Conservation (phyloP, 768 basidiomycete genomes). For the Sporobolomyces phaffii region DNA sequence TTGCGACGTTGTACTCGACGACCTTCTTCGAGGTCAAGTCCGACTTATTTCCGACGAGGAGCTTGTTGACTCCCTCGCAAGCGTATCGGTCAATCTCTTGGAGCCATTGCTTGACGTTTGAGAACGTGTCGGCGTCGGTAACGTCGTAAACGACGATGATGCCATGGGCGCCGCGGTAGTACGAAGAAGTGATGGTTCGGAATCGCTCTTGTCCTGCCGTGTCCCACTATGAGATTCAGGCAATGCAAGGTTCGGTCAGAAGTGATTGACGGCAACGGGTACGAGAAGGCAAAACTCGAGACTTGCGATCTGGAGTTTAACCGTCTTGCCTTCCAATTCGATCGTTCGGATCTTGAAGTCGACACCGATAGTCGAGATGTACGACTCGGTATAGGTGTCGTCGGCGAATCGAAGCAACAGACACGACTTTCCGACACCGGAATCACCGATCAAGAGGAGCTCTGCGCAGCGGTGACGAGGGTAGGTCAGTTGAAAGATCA, state of each 20-base stretch:
- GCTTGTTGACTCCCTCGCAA: conserved; percentile 97
- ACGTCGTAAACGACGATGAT: conserved; percentile 94
- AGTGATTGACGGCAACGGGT: not conserved
- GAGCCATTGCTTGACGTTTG: conserved; percentile 78
- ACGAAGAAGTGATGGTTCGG: conserved; percentile 95
- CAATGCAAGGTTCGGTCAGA: not conserved
- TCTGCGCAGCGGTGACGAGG: no score
- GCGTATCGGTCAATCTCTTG: conserved; percentile 58
- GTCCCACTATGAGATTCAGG: conserved; percentile 73
- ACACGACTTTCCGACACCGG: conserved; percentile 86
- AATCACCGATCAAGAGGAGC: conserved; percentile 40
- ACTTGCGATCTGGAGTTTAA: conserved; percentile 96
- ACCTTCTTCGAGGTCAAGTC: conserved; percentile 83
- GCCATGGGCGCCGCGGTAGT: conserved; percentile 98
- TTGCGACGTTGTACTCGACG: conserved; percentile 48
- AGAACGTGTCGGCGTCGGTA: conserved; percentile 62
- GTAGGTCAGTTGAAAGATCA: no score
- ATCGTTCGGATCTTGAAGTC: conserved; percentile 99
- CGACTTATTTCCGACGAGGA: conserved; percentile 96
- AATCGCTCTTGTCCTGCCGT: conserved; percentile 98
- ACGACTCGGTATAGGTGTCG: conserved; percentile 97
- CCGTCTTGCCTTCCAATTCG: conserved; percentile 93
- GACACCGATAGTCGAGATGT: conserved; percentile 93
- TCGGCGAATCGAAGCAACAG: conserved; percentile 74
- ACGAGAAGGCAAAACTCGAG: no score